A percentile compares a stretch with the other conserved stretches of the same genome.
Evolutionary conservation across 1,284 basidiomycete genomes (phyloP).

Genomic region (Irpex sp.): DNA sequence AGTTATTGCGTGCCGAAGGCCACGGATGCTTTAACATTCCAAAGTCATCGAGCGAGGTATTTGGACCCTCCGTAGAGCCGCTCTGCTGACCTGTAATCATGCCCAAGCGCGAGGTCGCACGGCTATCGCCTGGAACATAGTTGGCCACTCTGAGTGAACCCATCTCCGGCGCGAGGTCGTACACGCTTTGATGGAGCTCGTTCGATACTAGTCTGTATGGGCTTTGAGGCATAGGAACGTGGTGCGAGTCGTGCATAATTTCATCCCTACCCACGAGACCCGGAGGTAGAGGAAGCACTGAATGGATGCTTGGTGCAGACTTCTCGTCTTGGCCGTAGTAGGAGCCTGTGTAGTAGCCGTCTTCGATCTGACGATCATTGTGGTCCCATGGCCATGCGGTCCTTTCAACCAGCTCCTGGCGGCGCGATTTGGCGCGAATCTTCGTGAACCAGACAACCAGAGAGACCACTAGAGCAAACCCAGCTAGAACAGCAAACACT

Average conservation of each 20-base stretch:
- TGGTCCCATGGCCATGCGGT: constrained; percentile 30
- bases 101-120: constrained; percentile 25
- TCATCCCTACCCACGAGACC: constrained; percentile 7
- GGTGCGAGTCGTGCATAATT: constrained; percentile 20
- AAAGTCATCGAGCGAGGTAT: constrained; percentile 6
- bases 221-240: constrained; percentile 7
- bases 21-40: constrained; percentile 2
- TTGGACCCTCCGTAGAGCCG: neutral
- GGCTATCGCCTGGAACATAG: constrained; percentile 39
- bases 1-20: constrained; percentile 1
- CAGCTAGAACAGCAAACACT: constrained; percentile 37
- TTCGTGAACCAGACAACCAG: constrained; percentile 39
- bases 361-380: constrained; percentile 13
- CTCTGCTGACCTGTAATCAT: constrained; percentile 8
- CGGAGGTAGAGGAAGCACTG: constrained; percentile 9
- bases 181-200: constrained; percentile 21
- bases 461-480: constrained; percentile 35
- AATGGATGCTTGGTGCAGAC: constrained; percentile 18
- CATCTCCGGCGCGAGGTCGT: constrained; percentile 31
- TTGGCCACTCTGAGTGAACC: constrained; percentile 39
- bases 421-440: constrained; percentile 30
- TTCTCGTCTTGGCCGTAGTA: constrained; percentile 1
- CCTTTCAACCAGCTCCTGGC: constrained; percentile 23
- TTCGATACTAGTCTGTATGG: constrained; percentile 22
- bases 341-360: constrained; percentile 10